Percentiles rank a stretch among this genome's conserved stretches.
Conservation (phyloP, 73 alveolate genomes). For the Tetrahymena thermophila region DNA sequence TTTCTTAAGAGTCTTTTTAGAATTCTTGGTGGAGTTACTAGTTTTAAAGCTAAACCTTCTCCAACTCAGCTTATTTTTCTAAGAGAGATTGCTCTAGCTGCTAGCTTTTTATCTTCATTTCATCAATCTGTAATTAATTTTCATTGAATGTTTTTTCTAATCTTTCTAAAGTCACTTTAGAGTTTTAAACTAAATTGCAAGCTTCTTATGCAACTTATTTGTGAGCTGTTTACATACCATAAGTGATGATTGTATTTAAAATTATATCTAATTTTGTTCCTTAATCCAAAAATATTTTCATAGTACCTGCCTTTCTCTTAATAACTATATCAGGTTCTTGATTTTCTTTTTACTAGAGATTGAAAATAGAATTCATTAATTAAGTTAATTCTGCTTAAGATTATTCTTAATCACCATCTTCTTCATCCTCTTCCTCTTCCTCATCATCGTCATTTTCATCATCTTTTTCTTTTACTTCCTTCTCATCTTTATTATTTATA, state of each 20-base stretch:
- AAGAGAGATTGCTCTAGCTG: background rate
- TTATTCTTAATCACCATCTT: background rate
- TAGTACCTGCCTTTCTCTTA: background rate
- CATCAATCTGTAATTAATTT: background rate
- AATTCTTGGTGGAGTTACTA: background rate
- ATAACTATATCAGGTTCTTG: background rate
- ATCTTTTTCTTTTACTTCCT: background rate
- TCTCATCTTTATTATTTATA: background rate
- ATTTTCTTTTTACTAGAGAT: background rate
- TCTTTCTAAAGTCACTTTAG: background rate
- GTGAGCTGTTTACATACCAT: background rate
- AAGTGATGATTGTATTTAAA: background rate
- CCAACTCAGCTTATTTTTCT: background rate
- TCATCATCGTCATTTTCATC: background rate
- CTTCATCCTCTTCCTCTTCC: background rate
- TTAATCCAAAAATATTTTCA: background rate
- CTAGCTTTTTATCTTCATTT: background rate
- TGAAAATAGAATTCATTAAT: background rate
- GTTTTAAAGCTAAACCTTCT: background rate
- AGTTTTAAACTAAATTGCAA: background rate
- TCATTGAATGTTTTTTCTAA: background rate
- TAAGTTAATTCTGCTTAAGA: background rate
- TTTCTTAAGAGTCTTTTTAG: background rate
- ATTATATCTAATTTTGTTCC: background rate
- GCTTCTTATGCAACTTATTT: background rate